phyloP scores from a whole-genome alignment of 768 basidiomycete species.

The Leccinum sublutescens region DNA sequence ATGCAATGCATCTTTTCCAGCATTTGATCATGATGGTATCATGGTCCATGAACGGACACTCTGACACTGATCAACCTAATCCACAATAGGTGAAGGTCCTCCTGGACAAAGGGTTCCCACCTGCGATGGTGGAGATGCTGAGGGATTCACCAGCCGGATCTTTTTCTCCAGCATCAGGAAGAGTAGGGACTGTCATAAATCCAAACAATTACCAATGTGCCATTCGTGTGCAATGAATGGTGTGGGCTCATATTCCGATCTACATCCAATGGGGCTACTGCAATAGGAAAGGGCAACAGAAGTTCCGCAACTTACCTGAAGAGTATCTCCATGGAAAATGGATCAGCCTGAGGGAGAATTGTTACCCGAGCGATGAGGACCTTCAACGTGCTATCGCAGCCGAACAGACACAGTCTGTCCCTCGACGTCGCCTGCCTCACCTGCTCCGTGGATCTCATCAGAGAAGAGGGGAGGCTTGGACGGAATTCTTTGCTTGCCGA shows the following conservation, averaged over 20 bases:
- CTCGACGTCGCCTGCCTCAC: not conserved
- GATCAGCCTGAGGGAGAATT: slow-evolving; percentile 1
- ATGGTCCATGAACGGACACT: not conserved
- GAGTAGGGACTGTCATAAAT: not conserved
- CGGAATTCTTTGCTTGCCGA: not conserved
- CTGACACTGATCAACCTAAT: not conserved
- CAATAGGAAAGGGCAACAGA: not conserved
- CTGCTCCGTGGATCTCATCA: not conserved
- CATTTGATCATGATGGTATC: not conserved
- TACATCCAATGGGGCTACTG: not conserved
- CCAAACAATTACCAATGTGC: not conserved
- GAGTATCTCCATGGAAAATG: not conserved
- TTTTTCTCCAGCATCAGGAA: not conserved
- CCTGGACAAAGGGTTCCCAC: not conserved
- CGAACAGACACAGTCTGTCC: not conserved
- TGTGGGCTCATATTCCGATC: not conserved
- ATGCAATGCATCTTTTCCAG: not conserved
- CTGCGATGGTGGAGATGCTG: not conserved
- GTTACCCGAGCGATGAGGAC: not conserved
- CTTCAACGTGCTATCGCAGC: not conserved
- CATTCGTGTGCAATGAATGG: not conserved
- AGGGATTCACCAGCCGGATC: not conserved
- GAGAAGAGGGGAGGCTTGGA: not conserved
- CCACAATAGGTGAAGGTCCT: not conserved
- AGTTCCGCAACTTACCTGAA: not conserved